These are phyloP conservation scores for Albophoma yamanashiensis DNA, from an alignment of 2,329 filamentous ascomycete species.

Conservation along the genomic window DNA sequence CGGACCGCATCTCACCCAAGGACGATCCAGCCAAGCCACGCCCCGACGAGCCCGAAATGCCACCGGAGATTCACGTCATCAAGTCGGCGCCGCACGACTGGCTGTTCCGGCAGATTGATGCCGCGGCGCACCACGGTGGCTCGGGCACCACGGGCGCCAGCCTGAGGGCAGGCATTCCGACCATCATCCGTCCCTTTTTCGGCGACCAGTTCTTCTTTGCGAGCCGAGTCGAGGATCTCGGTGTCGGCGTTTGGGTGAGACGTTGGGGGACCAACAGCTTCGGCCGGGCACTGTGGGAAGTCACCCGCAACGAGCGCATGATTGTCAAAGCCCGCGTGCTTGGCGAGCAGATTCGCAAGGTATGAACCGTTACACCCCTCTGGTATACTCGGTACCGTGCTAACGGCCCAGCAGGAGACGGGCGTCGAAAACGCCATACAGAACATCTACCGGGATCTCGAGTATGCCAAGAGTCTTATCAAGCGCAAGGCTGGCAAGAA, in stretches of 20 bases:
- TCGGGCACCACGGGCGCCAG: constrained; percentile 92
- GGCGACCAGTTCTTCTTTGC: constrained; percentile 98
- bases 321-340: constrained; percentile 73
- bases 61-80: constrained; percentile 77
- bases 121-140: constrained; percentile 87
- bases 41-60: constrained; percentile 52
- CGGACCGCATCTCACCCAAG: constrained; percentile 58
- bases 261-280: constrained; percentile 84
- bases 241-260: constrained; percentile 81
- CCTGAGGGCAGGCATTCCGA: constrained; percentile 80
- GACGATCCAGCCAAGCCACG: constrained; percentile 34
- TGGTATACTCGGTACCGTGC: constrained; percentile 2
- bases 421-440: constrained; percentile 88
- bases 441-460: constrained; percentile 86
- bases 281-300: constrained; percentile 80
- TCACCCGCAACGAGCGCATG: constrained; percentile 83
- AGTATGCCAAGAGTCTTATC: constrained; percentile 80
- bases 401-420: constrained; percentile 53
- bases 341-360: constrained; percentile 78
- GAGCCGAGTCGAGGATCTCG: constrained; percentile 78
- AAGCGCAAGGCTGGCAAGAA: constrained; percentile 51
- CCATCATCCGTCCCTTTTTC: constrained; percentile 94
- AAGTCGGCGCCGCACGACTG: constrained; percentile 91
- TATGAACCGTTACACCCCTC: constrained; percentile 30
- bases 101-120: constrained; percentile 90